phyloP scores from a whole-genome alignment of 179 eudicot genomes.

The Nepenthes alata region DNA sequence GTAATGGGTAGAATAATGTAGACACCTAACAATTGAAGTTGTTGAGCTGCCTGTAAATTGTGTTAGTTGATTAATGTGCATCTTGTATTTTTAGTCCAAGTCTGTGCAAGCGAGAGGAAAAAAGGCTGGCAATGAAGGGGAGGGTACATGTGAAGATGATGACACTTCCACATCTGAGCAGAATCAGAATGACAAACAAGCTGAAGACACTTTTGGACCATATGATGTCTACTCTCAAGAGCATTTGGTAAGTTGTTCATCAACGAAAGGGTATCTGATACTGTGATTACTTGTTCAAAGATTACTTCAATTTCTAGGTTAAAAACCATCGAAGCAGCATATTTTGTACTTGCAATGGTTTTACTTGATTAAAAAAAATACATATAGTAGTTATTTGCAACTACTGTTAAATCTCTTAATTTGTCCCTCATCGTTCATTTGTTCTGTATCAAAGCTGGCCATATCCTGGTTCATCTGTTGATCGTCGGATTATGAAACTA shows the following conservation, averaged over 20 bases:
- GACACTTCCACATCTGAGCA: slow-evolving; percentile 48
- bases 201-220: slow-evolving; percentile 38
- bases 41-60: background rate
- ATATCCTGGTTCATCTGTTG: too few relatives aligned
- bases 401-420: too few relatives aligned
- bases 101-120: slow-evolving; percentile 43
- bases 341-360: too few relatives aligned
- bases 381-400: too few relatives aligned
- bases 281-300: too few relatives aligned
- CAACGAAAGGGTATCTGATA: background rate
- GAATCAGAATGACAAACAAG: slow-evolving; percentile 38
- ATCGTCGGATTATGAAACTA: too few relatives aligned
- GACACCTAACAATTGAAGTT: background rate
- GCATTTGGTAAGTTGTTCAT: slow-evolving; percentile 32
- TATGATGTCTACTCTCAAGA: slow-evolving; percentile 42
- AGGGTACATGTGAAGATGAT: slow-evolving; percentile 41
- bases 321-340: too few relatives aligned
- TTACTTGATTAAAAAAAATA: too few relatives aligned
- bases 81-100: slow-evolving; percentile 36
- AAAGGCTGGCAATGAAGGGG: slow-evolving; percentile 59
- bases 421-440: too few relatives aligned
- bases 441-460: too few relatives aligned
- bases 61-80: background rate
- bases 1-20: too few relatives aligned
- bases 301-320: too few relatives aligned